A percentile compares a stretch with the other conserved stretches of the same genome.
phyloP scores from a whole-genome alignment of 495 filamentous ascomycete species.

The Darksidea phi region DNA sequence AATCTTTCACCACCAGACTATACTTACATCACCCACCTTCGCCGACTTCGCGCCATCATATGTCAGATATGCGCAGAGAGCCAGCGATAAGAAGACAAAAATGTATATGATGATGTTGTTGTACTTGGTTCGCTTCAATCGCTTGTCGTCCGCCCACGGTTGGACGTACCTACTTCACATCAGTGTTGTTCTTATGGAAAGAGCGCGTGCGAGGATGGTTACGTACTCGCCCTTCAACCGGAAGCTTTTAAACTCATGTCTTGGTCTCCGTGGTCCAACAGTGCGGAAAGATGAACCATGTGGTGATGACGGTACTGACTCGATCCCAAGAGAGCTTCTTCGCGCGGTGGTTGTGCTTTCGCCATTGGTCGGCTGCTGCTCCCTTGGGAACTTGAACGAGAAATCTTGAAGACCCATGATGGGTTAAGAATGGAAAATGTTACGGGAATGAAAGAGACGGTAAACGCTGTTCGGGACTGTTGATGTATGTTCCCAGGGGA shows the following conservation, averaged over 20 bases:
- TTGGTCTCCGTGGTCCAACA: neutral
- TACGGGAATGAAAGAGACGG: too few species aligned
- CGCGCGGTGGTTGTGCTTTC: neutral
- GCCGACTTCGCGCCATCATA: slow-evolving; percentile 25
- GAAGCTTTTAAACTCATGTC: slow-evolving; percentile 40
- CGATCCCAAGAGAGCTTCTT: neutral
- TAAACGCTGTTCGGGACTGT: too few species aligned
- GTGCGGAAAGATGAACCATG: neutral
- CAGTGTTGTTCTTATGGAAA: neutral
- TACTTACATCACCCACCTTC: slow-evolving; percentile 3
- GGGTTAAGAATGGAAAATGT: neutral
- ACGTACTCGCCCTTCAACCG: slow-evolving; percentile 45
- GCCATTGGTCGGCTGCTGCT: neutral
- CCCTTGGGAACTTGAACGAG: neutral
- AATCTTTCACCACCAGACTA: neutral
- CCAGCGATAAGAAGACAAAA: slow-evolving; percentile 40
- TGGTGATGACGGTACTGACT: neutral
- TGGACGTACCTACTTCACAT: neutral
- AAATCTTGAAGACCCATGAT: neutral
- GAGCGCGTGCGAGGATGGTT: neutral
- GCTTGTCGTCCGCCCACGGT: slow-evolving; percentile 42
- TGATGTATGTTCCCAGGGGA: too few species aligned
- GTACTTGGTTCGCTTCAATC: slow-evolving; percentile 37
- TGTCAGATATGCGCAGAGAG: slow-evolving; percentile 40
- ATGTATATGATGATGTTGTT: slow-evolving; percentile 43